Evolutionary conservation across 257 asterid genomes (phyloP).

Genomic region (Jacaranda copaia): DNA sequence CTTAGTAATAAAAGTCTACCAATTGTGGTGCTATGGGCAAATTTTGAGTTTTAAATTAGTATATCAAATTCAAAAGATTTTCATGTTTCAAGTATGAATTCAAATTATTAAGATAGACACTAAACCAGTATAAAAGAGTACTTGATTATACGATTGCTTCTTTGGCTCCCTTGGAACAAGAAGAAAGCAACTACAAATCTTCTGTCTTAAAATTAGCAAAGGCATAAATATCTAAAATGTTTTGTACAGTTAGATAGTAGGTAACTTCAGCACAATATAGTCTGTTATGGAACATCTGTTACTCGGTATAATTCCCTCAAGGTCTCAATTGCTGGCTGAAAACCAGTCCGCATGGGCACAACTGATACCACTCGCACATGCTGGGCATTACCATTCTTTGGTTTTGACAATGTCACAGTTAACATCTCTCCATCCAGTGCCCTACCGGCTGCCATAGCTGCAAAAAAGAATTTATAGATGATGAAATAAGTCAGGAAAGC

Average conservation of each 20-base stretch:
- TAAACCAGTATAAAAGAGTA: background rate
- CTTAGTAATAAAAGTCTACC: too few species aligned
- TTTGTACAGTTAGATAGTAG: background rate
- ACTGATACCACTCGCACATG: slow-evolving; percentile 81
- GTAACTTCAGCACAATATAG: background rate
- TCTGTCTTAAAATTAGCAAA: background rate
- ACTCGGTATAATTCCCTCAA: slow-evolving; percentile 58
- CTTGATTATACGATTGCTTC: background rate
- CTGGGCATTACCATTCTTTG: slow-evolving; percentile 84
- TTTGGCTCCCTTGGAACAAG: background rate
- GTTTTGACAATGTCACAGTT: slow-evolving; percentile 72
- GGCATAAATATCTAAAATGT: background rate
- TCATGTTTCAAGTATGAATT: background rate
- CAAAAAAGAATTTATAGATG: slow-evolving; percentile 24
- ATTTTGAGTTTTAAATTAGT: background rate
- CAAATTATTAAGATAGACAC: background rate
- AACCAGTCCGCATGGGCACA: slow-evolving; percentile 66
- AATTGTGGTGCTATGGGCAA: background rate
- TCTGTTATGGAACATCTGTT: slow-evolving; percentile 34
- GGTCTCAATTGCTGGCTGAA: slow-evolving; percentile 72
- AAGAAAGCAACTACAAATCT: background rate
- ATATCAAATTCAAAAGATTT: background rate
- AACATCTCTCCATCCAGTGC: slow-evolving; percentile 86
- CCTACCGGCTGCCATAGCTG: slow-evolving; percentile 61
- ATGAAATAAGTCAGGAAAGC: background rate